phyloP scores from a whole-genome alignment of 805 yeast genomes.

The Blastobotrys americana region DNA sequence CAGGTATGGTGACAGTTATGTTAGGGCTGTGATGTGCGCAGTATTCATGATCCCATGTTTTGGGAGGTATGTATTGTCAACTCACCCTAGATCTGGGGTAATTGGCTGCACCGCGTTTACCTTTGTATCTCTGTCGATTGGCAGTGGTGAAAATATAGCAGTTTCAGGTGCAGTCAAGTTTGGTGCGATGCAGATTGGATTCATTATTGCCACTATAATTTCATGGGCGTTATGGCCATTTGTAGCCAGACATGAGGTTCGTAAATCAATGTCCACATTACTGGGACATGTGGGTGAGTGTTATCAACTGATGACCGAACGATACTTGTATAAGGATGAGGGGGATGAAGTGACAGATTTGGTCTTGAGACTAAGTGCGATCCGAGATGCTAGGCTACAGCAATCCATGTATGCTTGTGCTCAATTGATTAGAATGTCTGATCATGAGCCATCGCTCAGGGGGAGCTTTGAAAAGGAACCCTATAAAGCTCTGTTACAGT shows the following conservation, averaged over 20 bases:
- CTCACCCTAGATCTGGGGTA: conserved; percentile 40
- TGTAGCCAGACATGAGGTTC: conserved; percentile 38
- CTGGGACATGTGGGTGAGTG: conserved; percentile 40
- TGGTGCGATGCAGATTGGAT: conserved; percentile 35
- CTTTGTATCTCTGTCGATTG: conserved; percentile 33
- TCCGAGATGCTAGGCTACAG: conserved; percentile 43
- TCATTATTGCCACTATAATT: conserved; percentile 32
- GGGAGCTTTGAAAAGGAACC: conserved; percentile 30
- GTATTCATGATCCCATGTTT: conserved; percentile 32
- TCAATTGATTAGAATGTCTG: conserved; percentile 33
- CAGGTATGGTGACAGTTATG: conserved; percentile 34
- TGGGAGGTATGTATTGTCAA: conserved; percentile 31
- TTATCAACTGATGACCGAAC: conserved; percentile 41
- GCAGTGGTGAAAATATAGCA: conserved; percentile 7
- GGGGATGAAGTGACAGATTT: conserved; percentile 42
- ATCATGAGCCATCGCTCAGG: conserved; percentile 33
- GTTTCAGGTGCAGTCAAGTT: conserved; percentile 39
- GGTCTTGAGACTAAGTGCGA: conserved; percentile 38
- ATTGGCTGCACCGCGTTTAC: conserved; percentile 38
- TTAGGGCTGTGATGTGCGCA: conserved; percentile 36
- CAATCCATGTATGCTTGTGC: conserved; percentile 37
- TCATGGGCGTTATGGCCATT: conserved; percentile 47
- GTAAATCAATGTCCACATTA: conserved; percentile 34
- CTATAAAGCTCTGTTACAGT: conserved; percentile 32
- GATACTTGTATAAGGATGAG: conserved; percentile 42